phyloP scores from a whole-genome alignment of 495 filamentous ascomycete species.

The Haplographium delicatum region DNA sequence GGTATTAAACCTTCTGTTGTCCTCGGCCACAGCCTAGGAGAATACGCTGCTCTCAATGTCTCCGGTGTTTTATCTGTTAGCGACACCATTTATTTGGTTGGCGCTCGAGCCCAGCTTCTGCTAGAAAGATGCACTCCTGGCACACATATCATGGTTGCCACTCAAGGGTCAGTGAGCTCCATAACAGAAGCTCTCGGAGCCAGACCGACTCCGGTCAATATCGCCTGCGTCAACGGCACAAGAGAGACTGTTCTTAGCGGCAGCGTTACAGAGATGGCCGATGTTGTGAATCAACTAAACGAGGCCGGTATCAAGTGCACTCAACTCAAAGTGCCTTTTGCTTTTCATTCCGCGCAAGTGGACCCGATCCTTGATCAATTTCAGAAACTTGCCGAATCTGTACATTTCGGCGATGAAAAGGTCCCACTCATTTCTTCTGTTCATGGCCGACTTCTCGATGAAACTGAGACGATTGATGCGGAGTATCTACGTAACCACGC shows the following conservation, averaged over 20 bases:
- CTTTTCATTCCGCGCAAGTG: slow-evolving; percentile 78
- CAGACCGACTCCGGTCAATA: slow-evolving; percentile 28
- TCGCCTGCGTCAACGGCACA: slow-evolving; percentile 60
- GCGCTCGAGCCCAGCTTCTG: slow-evolving; percentile 68
- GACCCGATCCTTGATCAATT: slow-evolving; percentile 70
- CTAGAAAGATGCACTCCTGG: slow-evolving; percentile 37
- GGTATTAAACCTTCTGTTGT: slow-evolving; percentile 72
- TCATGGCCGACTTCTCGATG: slow-evolving; percentile 52
- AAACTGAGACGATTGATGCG: slow-evolving; percentile 47
- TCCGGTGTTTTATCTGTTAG: slow-evolving; percentile 73
- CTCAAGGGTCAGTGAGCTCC: slow-evolving; percentile 38
- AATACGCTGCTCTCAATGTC: slow-evolving; percentile 81
- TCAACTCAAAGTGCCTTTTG: slow-evolving; percentile 67
- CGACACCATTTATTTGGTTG: slow-evolving; percentile 78
- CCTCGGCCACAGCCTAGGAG: slow-evolving; percentile 80
- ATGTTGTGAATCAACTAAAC: slow-evolving; percentile 52
- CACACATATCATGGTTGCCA: slow-evolving; percentile 67
- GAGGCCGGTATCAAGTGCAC: slow-evolving; percentile 59
- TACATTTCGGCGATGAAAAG: slow-evolving; percentile 53
- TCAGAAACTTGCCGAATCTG: slow-evolving; percentile 48
- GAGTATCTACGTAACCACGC: slow-evolving; percentile 62
- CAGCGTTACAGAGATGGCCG: slow-evolving; percentile 43
- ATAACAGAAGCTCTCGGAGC: slow-evolving; percentile 36
- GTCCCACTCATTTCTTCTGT: slow-evolving; percentile 72
- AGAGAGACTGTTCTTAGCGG: slow-evolving; percentile 59